Conservation (phyloP, 1,284 basidiomycete species). For the Marasmius oreades region DNA sequence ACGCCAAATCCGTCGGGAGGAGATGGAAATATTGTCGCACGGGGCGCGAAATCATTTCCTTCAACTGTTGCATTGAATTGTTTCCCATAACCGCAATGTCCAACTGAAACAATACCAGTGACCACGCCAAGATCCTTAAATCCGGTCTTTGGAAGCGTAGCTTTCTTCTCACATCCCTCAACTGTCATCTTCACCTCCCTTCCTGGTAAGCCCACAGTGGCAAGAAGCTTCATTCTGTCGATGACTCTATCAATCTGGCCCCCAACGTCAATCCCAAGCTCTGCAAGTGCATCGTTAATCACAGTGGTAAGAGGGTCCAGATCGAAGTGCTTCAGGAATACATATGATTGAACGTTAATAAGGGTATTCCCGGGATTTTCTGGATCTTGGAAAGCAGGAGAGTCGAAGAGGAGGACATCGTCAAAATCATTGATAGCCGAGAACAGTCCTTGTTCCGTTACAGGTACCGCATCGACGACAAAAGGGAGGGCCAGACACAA, state of each 20-base stretch:
- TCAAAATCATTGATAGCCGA: background rate
- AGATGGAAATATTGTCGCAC: constrained; percentile 32
- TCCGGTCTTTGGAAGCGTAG: constrained; percentile 24
- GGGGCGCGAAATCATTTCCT: constrained; percentile 19
- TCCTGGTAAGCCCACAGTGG: constrained; percentile 27
- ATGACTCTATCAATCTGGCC: constrained; percentile 23
- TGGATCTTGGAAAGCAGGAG: constrained; percentile 32
- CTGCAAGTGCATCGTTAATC: constrained; percentile 17
- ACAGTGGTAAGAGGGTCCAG: constrained; percentile 17
- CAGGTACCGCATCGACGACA: background rate
- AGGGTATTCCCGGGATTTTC: constrained; percentile 26
- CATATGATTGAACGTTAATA: constrained; percentile 31
- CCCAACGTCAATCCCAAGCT: constrained; percentile 27
- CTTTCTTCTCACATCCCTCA: constrained; percentile 25
- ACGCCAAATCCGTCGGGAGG: constrained; percentile 35
- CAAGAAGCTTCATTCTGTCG: constrained; percentile 30
- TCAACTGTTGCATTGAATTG: constrained; percentile 15
- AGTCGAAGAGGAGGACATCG: constrained; percentile 32
- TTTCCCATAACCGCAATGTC: background rate
- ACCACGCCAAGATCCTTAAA: constrained; percentile 25
- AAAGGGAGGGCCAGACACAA: background rate
- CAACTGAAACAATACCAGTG: constrained; percentile 25
- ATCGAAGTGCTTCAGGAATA: constrained; percentile 29
- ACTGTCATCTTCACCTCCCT: constrained; percentile 29
- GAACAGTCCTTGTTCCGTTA: background rate